Evolutionary conservation across 352 stramenopile species (phyloP), one percentile per base, ranked within the genome.

Genomic region (Phytophthora chlamydospora): DNA sequence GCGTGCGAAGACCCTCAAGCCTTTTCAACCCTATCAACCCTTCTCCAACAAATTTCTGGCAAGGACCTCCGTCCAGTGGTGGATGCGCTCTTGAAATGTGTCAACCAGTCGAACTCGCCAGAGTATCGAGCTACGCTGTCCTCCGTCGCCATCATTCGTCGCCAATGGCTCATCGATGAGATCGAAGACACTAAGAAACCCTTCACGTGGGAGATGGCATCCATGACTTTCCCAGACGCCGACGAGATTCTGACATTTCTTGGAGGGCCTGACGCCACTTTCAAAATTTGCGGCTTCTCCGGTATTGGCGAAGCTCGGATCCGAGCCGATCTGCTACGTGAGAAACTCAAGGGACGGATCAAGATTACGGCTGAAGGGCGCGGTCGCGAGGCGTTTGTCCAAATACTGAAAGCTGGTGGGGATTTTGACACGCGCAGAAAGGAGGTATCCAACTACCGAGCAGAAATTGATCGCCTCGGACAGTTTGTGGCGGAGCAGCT

Each of bases 121-220:
- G 44, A 55, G 16, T 19, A 44, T 31, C 44, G 44, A 27, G 19
- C 27, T 42, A 21, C 12, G 21, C 38, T 55, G 8, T 35, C 14
- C 32, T 43, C 36, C 21, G 17, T 49, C 33, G 50, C 50, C 17
- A 16, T 29, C 4, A 55, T 12, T 27, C 45, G 55, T 36, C 55
- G 44, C 31, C 13, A 56, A 19, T 62, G 44, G 44, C 35, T 62
- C 8, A 9, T 32, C 10, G 34, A 39, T 29, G 44, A 62, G 38
- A 49, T 62, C 13, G 44, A 51, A 50, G 44, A 55, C 35, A 42
- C 40, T 16, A 44, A 55, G 27, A 46, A 48, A 12, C 44, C 55
- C 7, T 54, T 62, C 14, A 19, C 35, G 29, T 62, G 55, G 55
- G 12, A 32, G 7, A 55, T 56, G 9, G 10, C 14, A 5, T 27